These are phyloP conservation scores for Kluyveromyces wickerhamii DNA, from an alignment of 805 yeast genomes.

Conservation along the genomic window DNA sequence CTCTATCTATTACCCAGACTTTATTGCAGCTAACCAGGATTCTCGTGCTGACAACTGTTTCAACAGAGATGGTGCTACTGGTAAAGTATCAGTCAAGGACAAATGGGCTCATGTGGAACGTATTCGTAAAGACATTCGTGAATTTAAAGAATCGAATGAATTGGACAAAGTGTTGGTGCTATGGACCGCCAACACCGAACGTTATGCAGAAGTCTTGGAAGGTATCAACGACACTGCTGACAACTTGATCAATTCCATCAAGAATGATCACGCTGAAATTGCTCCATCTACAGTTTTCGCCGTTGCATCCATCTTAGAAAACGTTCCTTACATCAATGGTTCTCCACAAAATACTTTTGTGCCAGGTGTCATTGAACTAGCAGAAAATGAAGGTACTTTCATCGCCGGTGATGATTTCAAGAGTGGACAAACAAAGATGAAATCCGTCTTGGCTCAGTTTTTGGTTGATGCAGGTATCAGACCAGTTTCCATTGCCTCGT, in stretches of 20 bases:
- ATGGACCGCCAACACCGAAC: slow-evolving; percentile 98
- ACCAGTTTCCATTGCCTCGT: slow-evolving; percentile 90
- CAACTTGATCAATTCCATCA: slow-evolving; percentile 64
- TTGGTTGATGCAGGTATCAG: slow-evolving; percentile 96
- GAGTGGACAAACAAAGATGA: slow-evolving; percentile 91
- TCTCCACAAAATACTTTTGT: slow-evolving; percentile 97
- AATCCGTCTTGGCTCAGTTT: slow-evolving; percentile 94
- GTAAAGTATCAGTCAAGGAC: slow-evolving; percentile 44
- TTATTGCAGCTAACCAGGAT: slow-evolving; percentile 90
- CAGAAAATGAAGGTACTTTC: slow-evolving; percentile 64
- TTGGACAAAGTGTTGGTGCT: slow-evolving; percentile 84
- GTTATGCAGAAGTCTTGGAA: slow-evolving; percentile 67
- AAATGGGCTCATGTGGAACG: slow-evolving; percentile 89
- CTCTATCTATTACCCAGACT: slow-evolving; percentile 90
- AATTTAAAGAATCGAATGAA: slow-evolving; percentile 61
- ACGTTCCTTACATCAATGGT: slow-evolving; percentile 87
- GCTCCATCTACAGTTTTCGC: slow-evolving; percentile 94
- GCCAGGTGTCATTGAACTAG: slow-evolving; percentile 87
- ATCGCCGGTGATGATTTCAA: slow-evolving; percentile 98
- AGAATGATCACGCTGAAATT: slow-evolving; percentile 71
- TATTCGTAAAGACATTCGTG: slow-evolving; percentile 74
- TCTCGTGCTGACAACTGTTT: slow-evolving; percentile 85
- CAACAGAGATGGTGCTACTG: slow-evolving; percentile 42
- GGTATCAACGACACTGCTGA: slow-evolving; percentile 89
- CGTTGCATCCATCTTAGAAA: slow-evolving; percentile 83